phyloP scores from a whole-genome alignment of 192 early-diverging fungal species.

The Linnemannia elongata region DNA sequence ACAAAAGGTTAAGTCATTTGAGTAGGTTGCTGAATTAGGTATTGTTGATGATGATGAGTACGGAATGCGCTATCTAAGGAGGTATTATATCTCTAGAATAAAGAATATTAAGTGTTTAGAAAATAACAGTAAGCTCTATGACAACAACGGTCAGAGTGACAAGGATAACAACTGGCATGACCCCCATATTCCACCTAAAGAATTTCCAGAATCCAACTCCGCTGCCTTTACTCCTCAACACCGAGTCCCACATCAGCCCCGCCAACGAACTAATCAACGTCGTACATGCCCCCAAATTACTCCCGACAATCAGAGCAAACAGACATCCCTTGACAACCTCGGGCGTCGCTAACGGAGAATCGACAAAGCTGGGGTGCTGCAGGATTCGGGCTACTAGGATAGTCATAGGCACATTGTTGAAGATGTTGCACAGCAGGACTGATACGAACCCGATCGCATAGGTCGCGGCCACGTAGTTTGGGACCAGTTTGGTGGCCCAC shows the following conservation, averaged over 20 bases:
- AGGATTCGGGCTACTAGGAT: constrained; percentile 84
- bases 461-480: constrained; percentile 68
- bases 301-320: constrained; percentile 82
- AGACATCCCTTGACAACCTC: constrained; percentile 68
- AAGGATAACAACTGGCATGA: constrained; percentile 69
- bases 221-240: constrained; percentile 65
- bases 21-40: too few relatives aligned
- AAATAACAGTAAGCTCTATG: constrained; percentile 64
- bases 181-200: constrained; percentile 69
- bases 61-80: neutral
- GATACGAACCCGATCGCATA: constrained; percentile 74
- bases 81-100: neutral
- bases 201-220: constrained; percentile 65
- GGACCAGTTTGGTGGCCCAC: constrained; percentile 64
- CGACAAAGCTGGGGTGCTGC: constrained; percentile 71
- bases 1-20: too few relatives aligned
- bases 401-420: constrained; percentile 92
- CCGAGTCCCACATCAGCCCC: constrained; percentile 76
- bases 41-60: too few relatives aligned
- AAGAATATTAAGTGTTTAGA: neutral
- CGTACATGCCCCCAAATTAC: constrained; percentile 88
- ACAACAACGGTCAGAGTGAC: constrained; percentile 62
- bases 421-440: constrained; percentile 75
- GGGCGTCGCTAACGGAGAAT: constrained; percentile 45
- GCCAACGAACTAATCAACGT: constrained; percentile 82